Base-by-base conservation (phyloP, 345 rosid genomes). In the Corymbia maculata region DNA sequence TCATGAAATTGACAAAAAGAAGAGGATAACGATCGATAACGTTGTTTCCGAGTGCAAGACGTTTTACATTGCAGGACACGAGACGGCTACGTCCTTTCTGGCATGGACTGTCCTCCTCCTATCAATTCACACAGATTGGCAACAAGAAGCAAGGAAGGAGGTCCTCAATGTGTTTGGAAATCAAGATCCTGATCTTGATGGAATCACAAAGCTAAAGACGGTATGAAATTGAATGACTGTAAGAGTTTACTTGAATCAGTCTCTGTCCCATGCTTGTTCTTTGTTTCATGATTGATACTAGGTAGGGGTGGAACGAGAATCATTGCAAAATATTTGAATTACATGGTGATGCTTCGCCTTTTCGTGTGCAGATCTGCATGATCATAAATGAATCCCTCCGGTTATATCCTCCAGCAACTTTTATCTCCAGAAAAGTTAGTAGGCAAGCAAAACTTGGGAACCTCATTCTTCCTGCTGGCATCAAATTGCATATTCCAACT, bases 1-100 rank as follows among this genome's bases (percentile, higher is more conserved):
- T 32, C 86, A 89, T 8, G 88, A 90, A 30, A 19, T 52, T 4
- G 88, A 90, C 24, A 19, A 50, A 30, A 17, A 13, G 12, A 90
- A 88, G 30, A 88, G 44, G 68, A 87, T 91, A 47, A 57, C 88
- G 6, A 12, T 85, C 3, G 85, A 87, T 12, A 86, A 90, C 19
- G 9, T 91, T 22, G 22, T 93, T 52, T 92, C 90, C 64, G 94
- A 93, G 86, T 91, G 94, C 90, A 92, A 88, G 88, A 85, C 91
- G 6, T 91, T 93, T 86, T 91, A 90, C 57, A 14, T 86, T 66
- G 91, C 50, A 12, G 92, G 93, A 36, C 92, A 90, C 12, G 93
- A 90, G 79, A 92, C 92, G 10, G 87, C 87, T 2, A 11, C 86
- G 85, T 87, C 87, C 85, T 70, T 85, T 50, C 93, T 93, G 7